Evolutionary conservation across 225 moss, liverwort and hornwort genomes (phyloP), one percentile per base, ranked within the genome.

Genomic region (Physcomitrellopsis africana): DNA sequence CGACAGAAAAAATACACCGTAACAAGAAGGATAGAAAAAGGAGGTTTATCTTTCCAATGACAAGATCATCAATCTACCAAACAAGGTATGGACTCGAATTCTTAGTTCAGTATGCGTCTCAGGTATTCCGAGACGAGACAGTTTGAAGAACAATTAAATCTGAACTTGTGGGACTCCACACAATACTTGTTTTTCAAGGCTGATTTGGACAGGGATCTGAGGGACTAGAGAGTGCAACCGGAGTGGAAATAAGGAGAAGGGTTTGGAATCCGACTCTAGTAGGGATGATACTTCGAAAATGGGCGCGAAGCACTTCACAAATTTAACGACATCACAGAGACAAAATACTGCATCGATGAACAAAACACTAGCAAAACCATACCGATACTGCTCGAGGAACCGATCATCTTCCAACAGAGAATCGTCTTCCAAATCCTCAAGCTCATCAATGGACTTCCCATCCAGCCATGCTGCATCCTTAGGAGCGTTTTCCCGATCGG

Each of bases 381-480:
- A 96, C 96, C 96, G 87, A 59, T 95, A 99, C 75, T 99, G 90
- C 86, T 99, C 97, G 56, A 99, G 75, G 70, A 99, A 99, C 26
- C 93, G 94, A 77, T 99, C 95, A 72, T 99, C 97, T 55, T 99
- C 97, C 56, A 99, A 24, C 67, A 83, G 81, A 37, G 93, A 80
- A 59, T 99, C 93, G 59, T 95, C 97, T 42, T 81, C 97, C 74
- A 99, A 80, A 20, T 93, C 91, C 65, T 95, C 94, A 74, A 99
- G 87, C 83, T 95, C 97, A 58, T 84, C 84, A n/a, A 85, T 85
- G 37, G 86, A 92, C 79, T 92, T 99, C 17, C 54, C 72, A 60
- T 81, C 81, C 77, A 99, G 70, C 97, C 97, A 95, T 10, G 78
- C 81, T 63, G 81, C 82, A 74, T 89, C 73, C 67, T 90, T 92